Conservation (phyloP, 495 filamentous ascomycete species). For the Platismatia glauca region DNA sequence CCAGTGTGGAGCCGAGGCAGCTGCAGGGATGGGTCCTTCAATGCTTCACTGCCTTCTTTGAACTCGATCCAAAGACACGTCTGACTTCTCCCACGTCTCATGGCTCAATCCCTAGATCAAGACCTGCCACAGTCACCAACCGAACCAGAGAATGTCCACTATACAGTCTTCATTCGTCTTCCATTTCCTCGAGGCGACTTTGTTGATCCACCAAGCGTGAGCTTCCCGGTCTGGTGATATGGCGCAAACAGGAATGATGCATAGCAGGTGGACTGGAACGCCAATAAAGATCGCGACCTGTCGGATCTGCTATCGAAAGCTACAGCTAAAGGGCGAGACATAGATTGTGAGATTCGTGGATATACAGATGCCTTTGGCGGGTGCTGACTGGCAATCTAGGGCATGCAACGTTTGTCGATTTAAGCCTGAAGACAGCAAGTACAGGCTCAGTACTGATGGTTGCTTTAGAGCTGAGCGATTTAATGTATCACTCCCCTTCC, state of each 20-base stretch:
- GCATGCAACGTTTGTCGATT: constrained; percentile 60
- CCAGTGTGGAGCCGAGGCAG: constrained; percentile 1
- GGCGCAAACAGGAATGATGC: constrained; percentile 9
- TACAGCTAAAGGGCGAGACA: constrained; percentile 57
- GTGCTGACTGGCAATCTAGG: constrained; percentile 46
- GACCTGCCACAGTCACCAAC: neutral
- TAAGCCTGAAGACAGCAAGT: constrained; percentile 6
- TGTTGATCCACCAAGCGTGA: constrained; percentile 77
- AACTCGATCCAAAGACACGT: neutral
- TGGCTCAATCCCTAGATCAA: neutral
- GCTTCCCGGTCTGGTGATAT: constrained; percentile 24
- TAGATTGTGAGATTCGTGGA: constrained; percentile 58
- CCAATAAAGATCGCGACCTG: constrained; percentile 73
- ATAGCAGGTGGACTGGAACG: constrained; percentile 58
- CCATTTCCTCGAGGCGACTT: constrained; percentile 84
- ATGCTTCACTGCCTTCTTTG: neutral
- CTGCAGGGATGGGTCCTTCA: neutral
- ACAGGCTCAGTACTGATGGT: constrained; percentile 15
- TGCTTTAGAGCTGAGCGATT: constrained; percentile 48
- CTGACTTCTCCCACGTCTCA: neutral
- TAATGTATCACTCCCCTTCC: constrained; percentile 73
- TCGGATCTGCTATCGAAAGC: constrained; percentile 79
- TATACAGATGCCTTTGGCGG: constrained; percentile 11
- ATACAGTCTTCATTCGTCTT: constrained; percentile 73
- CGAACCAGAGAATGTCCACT: constrained; percentile 10